Conservation (phyloP, 495 filamentous ascomycete species). For the Penicillium tannophilum region DNA sequence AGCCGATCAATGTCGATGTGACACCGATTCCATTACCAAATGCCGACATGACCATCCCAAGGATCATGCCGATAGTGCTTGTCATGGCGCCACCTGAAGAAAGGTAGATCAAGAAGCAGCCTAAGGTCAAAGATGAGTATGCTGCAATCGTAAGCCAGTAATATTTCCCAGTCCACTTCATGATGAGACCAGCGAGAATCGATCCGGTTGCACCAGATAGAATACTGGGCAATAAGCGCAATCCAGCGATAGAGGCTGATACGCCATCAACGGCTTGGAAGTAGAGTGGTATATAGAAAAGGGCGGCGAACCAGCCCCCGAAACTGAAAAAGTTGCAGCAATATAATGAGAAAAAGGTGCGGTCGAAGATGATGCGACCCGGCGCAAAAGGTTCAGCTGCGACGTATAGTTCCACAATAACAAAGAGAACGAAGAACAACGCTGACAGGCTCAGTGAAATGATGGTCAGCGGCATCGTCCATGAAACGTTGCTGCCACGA, state of each 20-base stretch:
- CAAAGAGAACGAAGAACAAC: conserved; percentile 65
- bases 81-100: conserved; percentile 57
- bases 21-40: conserved; percentile 70
- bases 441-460: conserved; percentile 58
- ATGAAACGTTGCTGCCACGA: conserved; percentile 73
- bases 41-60: conserved; percentile 56
- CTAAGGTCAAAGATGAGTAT: conserved; percentile 54
- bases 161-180: conserved; percentile 77
- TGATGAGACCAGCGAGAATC: conserved; percentile 67
- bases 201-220: conserved; percentile 65
- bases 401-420: conserved; percentile 70
- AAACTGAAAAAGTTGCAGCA: conserved; percentile 78
- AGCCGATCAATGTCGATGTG: conserved; percentile 67
- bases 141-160: conserved; percentile 70
- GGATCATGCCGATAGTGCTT: conserved; percentile 49
- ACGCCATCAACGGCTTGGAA: conserved; percentile 74
- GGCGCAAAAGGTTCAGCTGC: conserved; percentile 80
- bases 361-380: conserved; percentile 74
- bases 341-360: conserved; percentile 67
- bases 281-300: conserved; percentile 81
- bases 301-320: conserved; percentile 60
- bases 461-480: conserved; percentile 62
- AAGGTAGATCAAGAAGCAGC: conserved; percentile 57
- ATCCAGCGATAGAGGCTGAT: conserved; percentile 64
- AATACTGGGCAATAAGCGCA: conserved; percentile 69